Base-by-base conservation (phyloP, 495 filamentous ascomycete species). In the Trichoderma erinaceum region DNA sequence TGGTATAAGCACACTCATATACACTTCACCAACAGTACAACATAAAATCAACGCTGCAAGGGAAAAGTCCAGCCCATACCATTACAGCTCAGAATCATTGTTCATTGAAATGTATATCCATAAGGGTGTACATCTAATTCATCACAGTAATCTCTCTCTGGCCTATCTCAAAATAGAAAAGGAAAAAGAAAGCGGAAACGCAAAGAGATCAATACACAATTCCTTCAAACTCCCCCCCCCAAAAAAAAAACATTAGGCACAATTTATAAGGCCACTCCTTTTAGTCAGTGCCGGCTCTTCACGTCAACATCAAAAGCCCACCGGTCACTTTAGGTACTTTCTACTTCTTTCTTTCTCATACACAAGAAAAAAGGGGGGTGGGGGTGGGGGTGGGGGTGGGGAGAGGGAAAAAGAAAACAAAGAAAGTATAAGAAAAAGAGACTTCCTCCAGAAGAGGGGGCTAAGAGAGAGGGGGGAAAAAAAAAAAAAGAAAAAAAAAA, bases 401-500 rank as follows among this genome's bases (percentile, higher is more conserved):
- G 29, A 29, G 29, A 29, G 29, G 12, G 12, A 48, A 48, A n/a
- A 48, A 7, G 8, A 38, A 38, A 38, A 38, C 13, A 52, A 65
- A 64, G n/a, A n/a, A 44, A 3, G 11, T 2, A 46, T n/a, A 52
- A 38, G 48, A 38, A 10, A 38, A 38, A 38, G 35, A 38, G 35
- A 38, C 35, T 38, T 38, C 35, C 35, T 38, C 35, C 52, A 58
- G 29, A 61, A 27, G 13, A 29, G 15, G 13, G 27, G 15, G 27
- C 1, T 29, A 61, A 18, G 29, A 21, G 11, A 56, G 21, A 4
- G 29, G 4, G 29, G 29, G 29, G 29, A 23, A 25, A 56, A 3
- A n/a, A 6, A 46, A 3, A n/a, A 6, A 46, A 27, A 52, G 56
- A 64, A 73, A 68, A 64, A 50, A 25, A 50, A 50, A 21, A 63